These are phyloP conservation scores for Theileria annulata DNA, from an alignment of 169 alveolate genomes.

Conservation along the genomic window DNA sequence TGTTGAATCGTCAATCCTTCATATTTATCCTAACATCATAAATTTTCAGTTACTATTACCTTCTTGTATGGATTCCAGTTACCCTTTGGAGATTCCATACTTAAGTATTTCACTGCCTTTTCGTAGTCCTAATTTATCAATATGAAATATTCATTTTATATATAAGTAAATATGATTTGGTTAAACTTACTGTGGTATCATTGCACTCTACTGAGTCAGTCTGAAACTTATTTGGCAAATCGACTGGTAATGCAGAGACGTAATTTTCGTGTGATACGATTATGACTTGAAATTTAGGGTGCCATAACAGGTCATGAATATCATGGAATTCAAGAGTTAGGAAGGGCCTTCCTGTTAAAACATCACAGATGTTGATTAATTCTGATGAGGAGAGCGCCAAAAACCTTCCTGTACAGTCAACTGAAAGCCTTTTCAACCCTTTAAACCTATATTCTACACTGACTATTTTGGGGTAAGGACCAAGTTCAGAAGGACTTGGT, in stretches of 20 bases:
- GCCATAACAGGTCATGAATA: constrained; percentile 52
- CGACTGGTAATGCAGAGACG: constrained; percentile 35
- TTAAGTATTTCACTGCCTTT: constrained; percentile 19
- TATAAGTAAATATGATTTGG: background rate
- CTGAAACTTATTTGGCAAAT: constrained; percentile 36
- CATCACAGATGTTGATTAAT: constrained; percentile 14
- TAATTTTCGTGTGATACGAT: constrained; percentile 40
- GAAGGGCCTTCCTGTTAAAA: constrained; percentile 45
- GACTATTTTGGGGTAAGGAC: constrained; percentile 52
- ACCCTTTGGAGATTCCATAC: background rate
- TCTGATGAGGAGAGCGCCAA: constrained; percentile 26
- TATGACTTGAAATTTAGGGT: constrained; percentile 47
- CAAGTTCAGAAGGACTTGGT: constrained; percentile 47
- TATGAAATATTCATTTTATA: background rate
- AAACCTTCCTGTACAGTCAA: constrained; percentile 50
- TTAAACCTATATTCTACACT: constrained; percentile 55
- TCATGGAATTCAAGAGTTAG: constrained; percentile 19
- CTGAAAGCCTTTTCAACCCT: constrained; percentile 7
- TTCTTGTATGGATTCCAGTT: constrained; percentile 21
- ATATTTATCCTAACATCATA: constrained; percentile 13
- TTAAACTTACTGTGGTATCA: constrained; percentile 5
- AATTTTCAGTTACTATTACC: constrained; percentile 1
- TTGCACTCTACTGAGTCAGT: background rate
- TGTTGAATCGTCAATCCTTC: constrained; percentile 6
- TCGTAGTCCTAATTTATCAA: constrained; percentile 12